A percentile compares a stretch with the other conserved stretches of the same genome.
phyloP scores from a whole-genome alignment of 2,329 filamentous ascomycete genomes.

The Chaetoscypha palmicola region DNA sequence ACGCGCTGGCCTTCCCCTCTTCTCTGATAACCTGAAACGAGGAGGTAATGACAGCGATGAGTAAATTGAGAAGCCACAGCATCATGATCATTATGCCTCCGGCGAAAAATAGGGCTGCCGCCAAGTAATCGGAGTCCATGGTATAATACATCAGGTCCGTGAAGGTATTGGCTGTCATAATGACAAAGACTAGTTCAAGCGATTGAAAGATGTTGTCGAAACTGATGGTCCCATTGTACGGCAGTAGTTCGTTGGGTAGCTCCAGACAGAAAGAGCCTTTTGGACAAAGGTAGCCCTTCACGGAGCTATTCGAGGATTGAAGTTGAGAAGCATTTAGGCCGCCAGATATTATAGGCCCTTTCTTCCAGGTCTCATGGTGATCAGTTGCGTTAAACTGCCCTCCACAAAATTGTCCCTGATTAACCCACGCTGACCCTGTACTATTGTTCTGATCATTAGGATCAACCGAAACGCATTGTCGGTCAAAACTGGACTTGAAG shows the following conservation, averaged over 20 bases:
- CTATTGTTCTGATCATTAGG: constrained; percentile 47
- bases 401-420: constrained; percentile 73
- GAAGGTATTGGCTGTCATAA: constrained; percentile 98
- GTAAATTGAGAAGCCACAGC: constrained; percentile 90
- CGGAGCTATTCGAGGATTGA: constrained; percentile 40
- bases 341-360: constrained; percentile 27
- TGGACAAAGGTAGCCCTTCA: constrained; percentile 88
- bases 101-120: constrained; percentile 71
- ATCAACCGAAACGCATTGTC: constrained; percentile 73
- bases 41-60: constrained; percentile 95
- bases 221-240: constrained; percentile 77
- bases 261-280: constrained; percentile 76
- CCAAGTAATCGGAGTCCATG: constrained; percentile 83
- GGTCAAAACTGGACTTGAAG: constrained; percentile 77
- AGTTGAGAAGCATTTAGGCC: constrained; percentile 34
- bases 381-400: constrained; percentile 63
- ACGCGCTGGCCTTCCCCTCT: constrained; percentile 89
- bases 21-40: constrained; percentile 98
- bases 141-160: constrained; percentile 92
- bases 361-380: constrained; percentile 60
- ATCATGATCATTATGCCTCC: constrained; percentile 82
- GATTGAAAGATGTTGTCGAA: constrained; percentile 95
- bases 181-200: constrained; percentile 88
- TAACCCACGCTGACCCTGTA: constrained; percentile 48
- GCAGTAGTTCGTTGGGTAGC: constrained; percentile 50